Conservation (phyloP, 139 green algal species). For the Chlorella vulgaris region DNA sequence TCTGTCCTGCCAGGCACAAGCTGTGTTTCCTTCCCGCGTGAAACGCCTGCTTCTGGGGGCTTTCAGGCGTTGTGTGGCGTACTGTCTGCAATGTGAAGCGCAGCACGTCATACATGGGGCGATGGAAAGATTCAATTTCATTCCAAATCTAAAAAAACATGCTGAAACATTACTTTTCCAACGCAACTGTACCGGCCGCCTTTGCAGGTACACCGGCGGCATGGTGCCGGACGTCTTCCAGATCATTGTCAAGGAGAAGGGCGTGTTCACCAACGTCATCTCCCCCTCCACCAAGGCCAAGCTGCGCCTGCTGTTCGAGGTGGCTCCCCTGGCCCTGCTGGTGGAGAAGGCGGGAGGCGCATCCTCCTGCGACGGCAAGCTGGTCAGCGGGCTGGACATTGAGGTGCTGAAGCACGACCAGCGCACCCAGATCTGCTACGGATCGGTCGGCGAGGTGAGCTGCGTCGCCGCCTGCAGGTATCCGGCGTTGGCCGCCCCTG, state of each 20-base stretch:
- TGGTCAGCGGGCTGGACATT: slow-evolving; percentile 81
- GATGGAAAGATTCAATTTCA: too few relatives aligned
- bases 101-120: too few relatives aligned
- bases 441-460: slow-evolving; percentile 78
- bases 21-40: too few relatives aligned
- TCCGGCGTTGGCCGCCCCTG: too few relatives aligned
- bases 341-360: slow-evolving; percentile 78
- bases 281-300: slow-evolving; percentile 95
- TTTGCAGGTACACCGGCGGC: slow-evolving; percentile 95
- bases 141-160: too few relatives aligned
- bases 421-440: slow-evolving; percentile 91
- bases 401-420: slow-evolving; percentile 83
- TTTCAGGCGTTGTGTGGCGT: too few relatives aligned
- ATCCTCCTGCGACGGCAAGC: slow-evolving; percentile 80
- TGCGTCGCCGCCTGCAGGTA: too few relatives aligned
- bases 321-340: slow-evolving; percentile 84
- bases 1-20: too few relatives aligned
- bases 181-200: too few relatives aligned
- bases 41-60: too few relatives aligned
- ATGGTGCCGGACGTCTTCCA: slow-evolving; percentile 98
- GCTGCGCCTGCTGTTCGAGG: slow-evolving; percentile 94
- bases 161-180: too few relatives aligned
- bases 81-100: too few relatives aligned
- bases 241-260: slow-evolving; percentile 97
- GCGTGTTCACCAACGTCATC: slow-evolving; percentile 94